phyloP scores from a whole-genome alignment of 352 stramenopile species.

The Phytophthora rubi region DNA sequence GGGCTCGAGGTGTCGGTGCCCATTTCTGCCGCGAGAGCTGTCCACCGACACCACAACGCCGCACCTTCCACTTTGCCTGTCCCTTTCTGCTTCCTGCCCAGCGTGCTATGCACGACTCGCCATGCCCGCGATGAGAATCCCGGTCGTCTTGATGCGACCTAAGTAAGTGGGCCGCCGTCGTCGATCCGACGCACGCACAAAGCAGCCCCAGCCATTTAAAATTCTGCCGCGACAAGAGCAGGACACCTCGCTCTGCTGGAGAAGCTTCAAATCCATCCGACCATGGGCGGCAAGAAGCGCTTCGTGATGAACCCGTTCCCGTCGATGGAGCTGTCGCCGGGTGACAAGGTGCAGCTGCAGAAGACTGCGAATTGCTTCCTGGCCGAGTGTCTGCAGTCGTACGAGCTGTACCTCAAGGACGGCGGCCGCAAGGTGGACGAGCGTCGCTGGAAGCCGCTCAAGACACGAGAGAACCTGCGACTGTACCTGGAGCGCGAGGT shows the following conservation, averaged over 20 bases:
- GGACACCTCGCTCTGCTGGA: neutral
- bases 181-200: slow-evolving; percentile 26
- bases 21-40: slow-evolving; percentile 7
- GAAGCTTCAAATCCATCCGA: slow-evolving; percentile 10
- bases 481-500: slow-evolving; percentile 43
- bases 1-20: slow-evolving; percentile 5
- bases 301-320: slow-evolving; percentile 49
- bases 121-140: slow-evolving; percentile 27
- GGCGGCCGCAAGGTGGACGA: slow-evolving; percentile 38
- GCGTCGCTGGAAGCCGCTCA: slow-evolving; percentile 52
- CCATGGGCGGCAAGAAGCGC: slow-evolving; percentile 36
- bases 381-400: slow-evolving; percentile 30
- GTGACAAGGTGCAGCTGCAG: slow-evolving; percentile 39
- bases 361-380: slow-evolving; percentile 39
- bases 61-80: slow-evolving; percentile 32
- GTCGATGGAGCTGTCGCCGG: slow-evolving; percentile 39
- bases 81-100: slow-evolving; percentile 21
- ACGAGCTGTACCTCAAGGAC: slow-evolving; percentile 35
- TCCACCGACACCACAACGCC: slow-evolving; percentile 26
- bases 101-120: slow-evolving; percentile 28
- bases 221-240: slow-evolving; percentile 24
- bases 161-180: slow-evolving; percentile 15
- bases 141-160: slow-evolving; percentile 35
- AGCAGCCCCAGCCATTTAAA: slow-evolving; percentile 32
- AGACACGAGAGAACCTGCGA: slow-evolving; percentile 38